phyloP scores from a whole-genome alignment of 1,139 yeast genomes.

The Petasospora fabianii region DNA sequence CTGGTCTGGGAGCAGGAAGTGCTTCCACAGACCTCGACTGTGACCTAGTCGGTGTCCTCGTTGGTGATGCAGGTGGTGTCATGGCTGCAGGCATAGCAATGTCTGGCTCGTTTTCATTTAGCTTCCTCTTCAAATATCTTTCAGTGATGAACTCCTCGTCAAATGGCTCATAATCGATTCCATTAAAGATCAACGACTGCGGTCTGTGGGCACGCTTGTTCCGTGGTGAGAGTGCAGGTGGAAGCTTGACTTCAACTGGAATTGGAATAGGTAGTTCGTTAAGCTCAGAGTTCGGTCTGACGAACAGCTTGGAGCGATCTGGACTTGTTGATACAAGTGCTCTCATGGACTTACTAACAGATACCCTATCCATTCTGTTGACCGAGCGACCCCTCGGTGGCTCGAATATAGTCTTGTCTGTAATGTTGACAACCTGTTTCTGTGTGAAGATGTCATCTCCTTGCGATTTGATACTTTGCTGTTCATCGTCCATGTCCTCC shows the following conservation, averaged over 20 bases:
- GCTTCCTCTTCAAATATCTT: constrained; percentile 6
- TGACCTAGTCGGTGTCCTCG: constrained; percentile 1
- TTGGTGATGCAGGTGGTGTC: constrained; percentile 1
- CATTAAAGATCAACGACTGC: constrained; percentile 23
- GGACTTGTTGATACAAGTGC: constrained; percentile 18
- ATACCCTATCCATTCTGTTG: constrained; percentile 4
- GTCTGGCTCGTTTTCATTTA: background rate
- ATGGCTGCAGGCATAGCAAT: background rate
- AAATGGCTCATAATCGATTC: constrained; percentile 24
- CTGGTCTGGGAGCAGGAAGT: background rate
- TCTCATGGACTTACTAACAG: constrained; percentile 19
- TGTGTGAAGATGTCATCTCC: background rate
- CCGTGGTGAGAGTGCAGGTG: constrained; percentile 34
- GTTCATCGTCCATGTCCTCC: constrained; percentile 15
- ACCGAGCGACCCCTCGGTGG: constrained; percentile 21
- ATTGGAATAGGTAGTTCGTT: constrained; percentile 32
- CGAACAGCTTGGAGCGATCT: constrained; percentile 26
- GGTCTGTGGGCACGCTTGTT: constrained; percentile 29
- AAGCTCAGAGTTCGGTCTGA: constrained; percentile 33
- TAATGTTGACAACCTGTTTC: constrained; percentile 28
- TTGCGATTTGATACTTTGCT: constrained; percentile 20
- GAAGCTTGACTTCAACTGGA: constrained; percentile 33
- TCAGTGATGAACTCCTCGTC: constrained; percentile 13
- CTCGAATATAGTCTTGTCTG: constrained; percentile 28
- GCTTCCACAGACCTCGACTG: background rate